phyloP scores from a whole-genome alignment of 2,329 filamentous ascomycete genomes.

The Alternaria sp. region DNA sequence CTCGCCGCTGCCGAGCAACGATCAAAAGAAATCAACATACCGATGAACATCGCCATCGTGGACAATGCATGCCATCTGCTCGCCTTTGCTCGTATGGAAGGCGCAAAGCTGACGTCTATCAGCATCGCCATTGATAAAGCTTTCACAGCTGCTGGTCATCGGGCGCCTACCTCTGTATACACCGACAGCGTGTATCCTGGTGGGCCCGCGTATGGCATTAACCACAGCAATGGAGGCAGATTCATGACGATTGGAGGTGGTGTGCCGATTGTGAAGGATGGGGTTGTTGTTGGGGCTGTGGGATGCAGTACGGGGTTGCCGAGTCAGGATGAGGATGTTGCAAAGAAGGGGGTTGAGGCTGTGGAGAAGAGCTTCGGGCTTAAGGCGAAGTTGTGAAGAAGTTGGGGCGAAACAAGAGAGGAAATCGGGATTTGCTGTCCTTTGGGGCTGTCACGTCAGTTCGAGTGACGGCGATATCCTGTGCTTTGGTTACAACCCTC shows the following conservation, averaged over 20 bases:
- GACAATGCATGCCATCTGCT: constrained; percentile 58
- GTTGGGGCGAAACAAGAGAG: not conserved
- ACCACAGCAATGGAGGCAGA: constrained; percentile 62
- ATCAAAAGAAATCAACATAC: constrained; percentile 48
- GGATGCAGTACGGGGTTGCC: constrained; percentile 65
- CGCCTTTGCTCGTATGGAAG: constrained; percentile 60
- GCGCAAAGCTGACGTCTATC: constrained; percentile 59
- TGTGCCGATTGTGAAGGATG: constrained; percentile 59
- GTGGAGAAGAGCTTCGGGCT: constrained; percentile 48
- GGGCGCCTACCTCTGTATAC: constrained; percentile 61
- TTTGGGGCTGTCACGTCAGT: not conserved
- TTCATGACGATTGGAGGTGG: constrained; percentile 65
- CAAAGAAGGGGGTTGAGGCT: constrained; percentile 61
- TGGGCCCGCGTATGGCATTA: constrained; percentile 61
- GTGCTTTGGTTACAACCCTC: not conserved
- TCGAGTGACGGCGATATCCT: not conserved
- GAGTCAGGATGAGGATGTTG: constrained; percentile 63
- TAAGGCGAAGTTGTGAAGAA: constrained; percentile 53
- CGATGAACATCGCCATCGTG: constrained; percentile 62
- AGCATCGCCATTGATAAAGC: constrained; percentile 71
- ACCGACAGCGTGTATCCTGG: constrained; percentile 64
- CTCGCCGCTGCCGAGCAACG: constrained; percentile 49
- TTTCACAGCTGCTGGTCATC: constrained; percentile 65
- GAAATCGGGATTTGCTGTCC: no score
- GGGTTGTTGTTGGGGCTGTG: constrained; percentile 62